phyloP scores from a whole-genome alignment of 352 stramenopile genomes.

The Globisporangium lucens region DNA sequence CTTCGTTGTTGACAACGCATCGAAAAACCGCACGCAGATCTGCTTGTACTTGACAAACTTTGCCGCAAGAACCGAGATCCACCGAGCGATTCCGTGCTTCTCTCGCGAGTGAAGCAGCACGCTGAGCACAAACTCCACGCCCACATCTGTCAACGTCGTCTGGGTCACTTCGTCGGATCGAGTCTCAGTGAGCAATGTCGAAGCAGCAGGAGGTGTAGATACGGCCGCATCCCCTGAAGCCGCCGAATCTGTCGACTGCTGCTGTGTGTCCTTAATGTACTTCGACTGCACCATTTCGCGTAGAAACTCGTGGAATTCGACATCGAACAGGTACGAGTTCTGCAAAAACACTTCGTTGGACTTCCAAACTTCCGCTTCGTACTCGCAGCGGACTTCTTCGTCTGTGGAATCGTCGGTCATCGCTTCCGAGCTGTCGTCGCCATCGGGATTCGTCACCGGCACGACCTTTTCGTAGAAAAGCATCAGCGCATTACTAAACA shows the following conservation, averaged over 20 bases:
- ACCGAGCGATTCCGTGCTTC: conserved; percentile 81
- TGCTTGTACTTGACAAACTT: conserved; percentile 74
- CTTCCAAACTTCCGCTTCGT: conserved; percentile 90
- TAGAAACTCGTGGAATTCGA: conserved; percentile 95
- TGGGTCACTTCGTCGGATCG: conserved; percentile 57
- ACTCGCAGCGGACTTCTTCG: conserved; percentile 59
- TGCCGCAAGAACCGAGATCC: conserved; percentile 69
- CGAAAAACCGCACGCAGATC: conserved; percentile 73
- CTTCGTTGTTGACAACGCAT: conserved; percentile 51
- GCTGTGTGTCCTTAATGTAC: conserved; percentile 58
- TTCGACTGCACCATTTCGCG: conserved; percentile 85
- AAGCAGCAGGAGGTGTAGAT: conserved; percentile 17
- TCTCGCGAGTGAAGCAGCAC: conserved; percentile 87
- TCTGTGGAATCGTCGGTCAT: conserved; percentile 18
- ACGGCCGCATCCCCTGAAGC: conserved; percentile 16
- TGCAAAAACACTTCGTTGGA: conserved; percentile 94
- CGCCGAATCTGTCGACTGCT: conserved; percentile 2
- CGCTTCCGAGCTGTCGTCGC: conserved; percentile 24
- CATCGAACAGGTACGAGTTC: conserved; percentile 95
- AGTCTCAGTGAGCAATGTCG: conserved; percentile 17
- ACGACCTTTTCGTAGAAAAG: conserved; percentile 99
- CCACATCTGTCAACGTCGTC: conserved; percentile 72
- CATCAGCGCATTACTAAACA: conserved; percentile 98
- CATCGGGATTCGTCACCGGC: conserved; percentile 34
- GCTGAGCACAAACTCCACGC: conserved; percentile 84